Evolutionary conservation across 768 basidiomycete genomes (phyloP), one percentile per base, ranked within the genome.

Genomic region (Rhizopogon roseolus): DNA sequence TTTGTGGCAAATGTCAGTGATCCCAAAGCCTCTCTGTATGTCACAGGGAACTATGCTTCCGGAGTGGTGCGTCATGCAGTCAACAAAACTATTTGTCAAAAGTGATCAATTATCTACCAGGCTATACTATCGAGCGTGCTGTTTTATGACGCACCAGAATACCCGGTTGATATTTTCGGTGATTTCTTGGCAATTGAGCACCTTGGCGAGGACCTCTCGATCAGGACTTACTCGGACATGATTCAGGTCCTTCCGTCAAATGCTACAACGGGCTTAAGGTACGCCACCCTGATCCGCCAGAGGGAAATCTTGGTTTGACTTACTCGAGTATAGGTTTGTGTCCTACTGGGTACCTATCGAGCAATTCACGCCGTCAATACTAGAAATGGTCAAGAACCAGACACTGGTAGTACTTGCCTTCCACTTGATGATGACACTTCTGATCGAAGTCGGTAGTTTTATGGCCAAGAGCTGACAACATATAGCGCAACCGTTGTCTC

Each of bases 91-190:
- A 32, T 32, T 7, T 32, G 29, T 32, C 9, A 32, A 3, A 2
- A 29, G 41, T 40, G 19, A 42, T 36, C 59, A 54, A 41, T 17
- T 28, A 41, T 4, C 32, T 51, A 1, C 19, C 41, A 61, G 65
- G 44, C 46, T 40, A 32, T 60, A 32, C 54, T 55, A 46, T 62
- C 64, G 53, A 64, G 68, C 7, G 50, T 81, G 4, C 50, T 86
- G 17, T 87, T 86, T 66, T 86, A 87, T 58, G 79, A 86, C 58
- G 79, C 57, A 0, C 82, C 67, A 25, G 45, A 56, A 16, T 61
- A 29, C 9, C 28, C 38, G 1, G 41, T 13, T 27, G 38, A 7
- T 3, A 41, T 29, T 5, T 70, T 19, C 39, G 5, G 19, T 17
- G 32, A 45, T 19, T 19, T 50, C 10, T 32, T 56, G 38, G 3